Base-by-base conservation (phyloP, 139 green algal species). In the Pleodorina starrii region DNA sequence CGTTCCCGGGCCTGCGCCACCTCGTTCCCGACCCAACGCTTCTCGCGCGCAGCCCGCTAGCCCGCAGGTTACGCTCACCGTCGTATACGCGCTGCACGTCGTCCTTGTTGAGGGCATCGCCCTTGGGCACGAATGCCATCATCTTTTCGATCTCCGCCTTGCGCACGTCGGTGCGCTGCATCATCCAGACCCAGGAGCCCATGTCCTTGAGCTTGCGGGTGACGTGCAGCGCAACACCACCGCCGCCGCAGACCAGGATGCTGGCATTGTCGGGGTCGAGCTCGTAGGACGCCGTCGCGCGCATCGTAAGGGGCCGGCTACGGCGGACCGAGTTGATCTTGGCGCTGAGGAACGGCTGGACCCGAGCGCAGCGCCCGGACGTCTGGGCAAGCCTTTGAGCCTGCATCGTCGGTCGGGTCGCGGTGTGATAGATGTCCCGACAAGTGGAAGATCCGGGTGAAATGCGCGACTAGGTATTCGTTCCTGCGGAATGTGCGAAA, bases 141-240 rank as follows among this genome's bases (percentile, higher is more conserved):
- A 99, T 98, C 63, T 93, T 91, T 93, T 99, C 97, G 88, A 99
- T 98, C 84, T 99, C 95, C 48, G 84, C 72, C 11, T 92, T 91
- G 46, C 95, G 92, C 42, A 95, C 91, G 21, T 98, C 95, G 12
- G 94, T 94, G 42, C 96, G 92, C 92, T 98, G 97, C 91, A 99
- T 93, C 94, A 97, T 96, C 94, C 95, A 99, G 25, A 99, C 97
- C 97, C 97, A 99, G n/a, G 93, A 90, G n/a, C 97, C 97, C 94
- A 97, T 97, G 91, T 98, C 95, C 88, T 98, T 98, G 25, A 99
- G 92, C 87, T 94, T 94, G 51, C 96, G 92, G 0, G 96, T 98
- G 6, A 98, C 95, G 42, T 96, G 88, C 85, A 99, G 92, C 0
- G 94, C 97, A 16, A 98, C 94, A 43, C 97, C 97, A 36, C 96